Evolutionary conservation across 2,329 filamentous ascomycete genomes (phyloP), one percentile per base, ranked within the genome.

Genomic region (Cladophialophora carrionii): DNA sequence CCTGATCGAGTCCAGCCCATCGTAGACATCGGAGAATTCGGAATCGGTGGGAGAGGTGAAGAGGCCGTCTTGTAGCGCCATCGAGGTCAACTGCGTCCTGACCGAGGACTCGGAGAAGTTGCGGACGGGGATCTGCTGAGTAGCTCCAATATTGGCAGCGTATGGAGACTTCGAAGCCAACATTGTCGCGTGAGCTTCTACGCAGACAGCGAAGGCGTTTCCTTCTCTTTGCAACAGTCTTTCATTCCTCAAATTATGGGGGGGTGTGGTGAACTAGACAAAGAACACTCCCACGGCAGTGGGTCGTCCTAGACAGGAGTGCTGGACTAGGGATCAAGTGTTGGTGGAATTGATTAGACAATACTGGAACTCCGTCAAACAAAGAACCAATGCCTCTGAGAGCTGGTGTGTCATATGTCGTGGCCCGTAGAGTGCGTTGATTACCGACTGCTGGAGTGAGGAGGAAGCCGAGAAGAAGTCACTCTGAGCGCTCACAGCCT

Each of bases 31-130:
- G 26, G 91, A 95, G 78, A 96, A 96, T 72, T 96, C 92, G 31
- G 92, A 96, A 74, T 96, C 91, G 70, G 92, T 96, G 52, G 93
- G 92, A 75, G 91, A 96, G 49, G 87, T 85, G 74, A 90, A 94
- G 29, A 75, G 72, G 49, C 74, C 72, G 31, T 76, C 76, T 69
- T 78, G 76, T 68, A 70, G 75, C 76, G 69, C 62, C 48, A 75
- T 71, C 2, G 73, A 72, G n/a, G 76, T 71, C n/a, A 74, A 72
- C 64, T 78, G 76, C 52, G 74, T 74, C n/a, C 74, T 62, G 20
- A 74, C 70, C 51, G 72, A 69, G 12, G 63, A 57, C 56, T 71
- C 66, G 37, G 69, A 68, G 57, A 71, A 68, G 32, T 69, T 71
- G 43, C 67, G 70, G 24, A 61, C 49, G 17, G 62, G 57, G 17